Base-by-base conservation (phyloP, 768 basidiomycete species). In the Russula lepida region DNA sequence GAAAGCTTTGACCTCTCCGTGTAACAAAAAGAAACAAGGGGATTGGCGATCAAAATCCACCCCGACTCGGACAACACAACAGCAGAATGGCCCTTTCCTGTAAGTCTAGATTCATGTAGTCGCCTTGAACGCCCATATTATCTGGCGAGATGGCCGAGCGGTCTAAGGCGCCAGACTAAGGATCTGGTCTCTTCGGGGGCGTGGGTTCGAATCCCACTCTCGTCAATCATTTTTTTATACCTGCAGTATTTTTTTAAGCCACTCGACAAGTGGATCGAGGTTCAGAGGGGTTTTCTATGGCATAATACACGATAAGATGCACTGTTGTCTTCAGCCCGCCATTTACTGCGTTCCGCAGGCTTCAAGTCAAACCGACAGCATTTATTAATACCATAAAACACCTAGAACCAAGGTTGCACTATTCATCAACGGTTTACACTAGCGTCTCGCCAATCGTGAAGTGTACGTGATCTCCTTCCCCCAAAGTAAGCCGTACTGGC, bases 121-220 rank as follows among this genome's bases (percentile, higher is more conserved):
- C n/a, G n/a, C 35, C 21, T 30, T 17, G 25, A 6, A 1, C 0
- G 4, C 1, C 3, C 1, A 7, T 6, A 11, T 15, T 47, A 32
- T 15, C 15, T 1, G 64, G 64, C 64, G 81, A 85, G 84, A 86
- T 88, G 85, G 85, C 86, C 85, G 86, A 88, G 85, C 84, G 85
- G 85, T 87, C 85, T 84, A 86, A 87, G 86, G 86, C 85, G 86
- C 84, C 84, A 88, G 84, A 86, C 83, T 83, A 85, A 83, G 84
- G 84, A 74, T 74, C 72, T 73, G 71, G 75, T 77, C 75, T 74
- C 74, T 63, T 63, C 75, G 76, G 75, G 74, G 75, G 77, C 77
- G 77, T 75, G 77, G 77, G 77, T 78, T 78, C 76, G 75, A 78
- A 77, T 77, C 77, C 76, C 77, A 74, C 75, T 76, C 72, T 72